phyloP scores from a whole-genome alignment of 305 asterid genomes.

The Ajuga reptans region DNA sequence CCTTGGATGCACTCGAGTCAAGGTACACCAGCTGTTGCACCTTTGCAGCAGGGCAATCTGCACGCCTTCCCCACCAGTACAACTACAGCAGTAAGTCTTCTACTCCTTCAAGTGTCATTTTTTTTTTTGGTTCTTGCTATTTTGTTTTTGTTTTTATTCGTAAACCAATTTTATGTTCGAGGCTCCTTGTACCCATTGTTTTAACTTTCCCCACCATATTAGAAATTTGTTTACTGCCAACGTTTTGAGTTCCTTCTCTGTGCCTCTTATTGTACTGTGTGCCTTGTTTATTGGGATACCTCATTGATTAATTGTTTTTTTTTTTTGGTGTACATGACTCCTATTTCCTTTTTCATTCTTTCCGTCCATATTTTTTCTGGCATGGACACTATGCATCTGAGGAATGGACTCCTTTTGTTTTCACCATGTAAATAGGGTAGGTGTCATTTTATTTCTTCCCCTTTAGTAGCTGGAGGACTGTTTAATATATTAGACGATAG shows the following conservation, averaged over 20 bases:
- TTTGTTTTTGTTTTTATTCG: neutral
- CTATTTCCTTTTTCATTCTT: neutral
- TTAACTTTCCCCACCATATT: neutral
- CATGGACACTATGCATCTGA: neutral
- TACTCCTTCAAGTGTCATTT: slow-evolving; percentile 3
- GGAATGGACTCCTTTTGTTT: neutral
- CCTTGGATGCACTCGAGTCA: slow-evolving; percentile 67
- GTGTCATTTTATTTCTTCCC: neutral
- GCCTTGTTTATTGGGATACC: neutral
- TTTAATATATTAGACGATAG: neutral
- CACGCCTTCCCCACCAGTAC: slow-evolving; percentile 36
- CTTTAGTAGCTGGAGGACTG: neutral
- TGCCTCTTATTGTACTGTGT: neutral
- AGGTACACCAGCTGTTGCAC: slow-evolving; percentile 48
- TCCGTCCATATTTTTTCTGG: neutral
- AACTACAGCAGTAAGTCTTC: slow-evolving; percentile 41
- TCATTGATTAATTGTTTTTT: neutral
- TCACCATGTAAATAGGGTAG: neutral
- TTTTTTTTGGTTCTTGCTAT: too few species aligned
- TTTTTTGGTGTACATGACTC: neutral
- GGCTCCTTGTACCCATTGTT: neutral
- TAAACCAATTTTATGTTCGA: neutral
- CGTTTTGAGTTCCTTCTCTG: neutral
- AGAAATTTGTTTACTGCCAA: neutral
- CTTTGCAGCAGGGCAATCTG: slow-evolving; percentile 45